phyloP scores from a whole-genome alignment of 2,329 filamentous ascomycete species.

The Colletotrichum gigasporum region DNA sequence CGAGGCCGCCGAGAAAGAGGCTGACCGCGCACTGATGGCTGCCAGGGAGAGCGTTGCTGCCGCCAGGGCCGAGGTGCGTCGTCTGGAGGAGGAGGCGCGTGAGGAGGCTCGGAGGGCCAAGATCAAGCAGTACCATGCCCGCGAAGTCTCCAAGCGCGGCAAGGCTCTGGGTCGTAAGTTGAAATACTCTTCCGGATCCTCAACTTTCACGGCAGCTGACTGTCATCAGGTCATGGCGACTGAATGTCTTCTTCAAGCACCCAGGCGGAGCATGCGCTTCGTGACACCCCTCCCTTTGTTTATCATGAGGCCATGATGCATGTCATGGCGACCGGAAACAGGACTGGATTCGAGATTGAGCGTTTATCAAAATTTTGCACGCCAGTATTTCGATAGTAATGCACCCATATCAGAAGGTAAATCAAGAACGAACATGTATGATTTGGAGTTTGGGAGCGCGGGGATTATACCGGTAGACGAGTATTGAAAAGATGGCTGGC shows the following conservation, averaged over 20 bases:
- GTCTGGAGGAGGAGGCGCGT: conserved; percentile 71
- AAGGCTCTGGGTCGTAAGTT: conserved; percentile 74
- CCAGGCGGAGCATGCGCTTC: too few species aligned
- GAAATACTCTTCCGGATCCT: not conserved
- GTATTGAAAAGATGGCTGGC: not conserved
- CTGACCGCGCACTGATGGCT: conserved; percentile 69
- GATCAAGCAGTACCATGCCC: conserved; percentile 74
- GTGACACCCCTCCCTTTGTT: not conserved
- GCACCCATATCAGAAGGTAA: too few species aligned
- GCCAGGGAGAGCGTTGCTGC: conserved; percentile 68
- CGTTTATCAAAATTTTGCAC: too few species aligned
- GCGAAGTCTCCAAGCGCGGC: conserved; percentile 73
- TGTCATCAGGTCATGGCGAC: conserved; percentile 17
- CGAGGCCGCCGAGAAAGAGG: conserved; percentile 71
- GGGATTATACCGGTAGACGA: too few species aligned
- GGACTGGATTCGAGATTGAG: not conserved
- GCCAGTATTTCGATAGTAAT: too few species aligned
- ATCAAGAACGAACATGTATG: not conserved
- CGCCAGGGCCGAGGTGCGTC: conserved; percentile 70
- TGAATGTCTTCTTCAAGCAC: not conserved
- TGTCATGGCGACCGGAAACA: not conserved
- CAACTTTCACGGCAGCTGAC: not conserved
- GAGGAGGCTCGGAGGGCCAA: conserved; percentile 72
- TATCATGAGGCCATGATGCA: not conserved
- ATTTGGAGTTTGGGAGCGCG: not conserved